Base-by-base conservation (phyloP, 257 asterid species). In the Jacaranda mimosifolia region DNA sequence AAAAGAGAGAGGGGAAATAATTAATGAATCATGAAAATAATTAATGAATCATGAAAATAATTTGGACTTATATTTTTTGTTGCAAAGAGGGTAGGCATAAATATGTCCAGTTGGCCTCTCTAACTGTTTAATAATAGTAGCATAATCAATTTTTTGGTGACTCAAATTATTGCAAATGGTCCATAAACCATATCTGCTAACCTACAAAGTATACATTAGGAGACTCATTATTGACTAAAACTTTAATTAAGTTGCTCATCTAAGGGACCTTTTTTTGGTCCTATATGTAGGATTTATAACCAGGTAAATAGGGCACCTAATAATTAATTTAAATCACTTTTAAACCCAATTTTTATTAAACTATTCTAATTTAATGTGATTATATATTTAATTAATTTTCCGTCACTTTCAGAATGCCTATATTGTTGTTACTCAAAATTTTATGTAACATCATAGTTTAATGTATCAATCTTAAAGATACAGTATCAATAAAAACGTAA, bases 171-270 rank as follows among this genome's bases (percentile, higher is more conserved):
- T 57, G 62, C 65, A 49, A 63, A 66, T 63, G 80, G 73, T 66
- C 79, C 78, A 81, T 11, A 46, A n/a, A 39, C 74, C 72, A 70
- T 40, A 67, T 45, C 49, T 52, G 8, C 68, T 52, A 52, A 36
- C 72, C 52, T 63, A 42, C 6, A 1, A 40, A 72, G 39, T 59
- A 15, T 32, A 59, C 53, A 15, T 46, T 12, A 18, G 40, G 43
- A 11, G 64, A 53, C 46, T 12, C 26, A 80, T 60, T 68, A 68
- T 74, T 43, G 56, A 39, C 5, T 71, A 76, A 53, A 12, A 57
- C 57, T 71, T 70, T 9, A 42, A 9, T 9, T 71, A 45, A 52
- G 63, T 64, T 66, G 32, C 32, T 26, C 32, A 26, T 26, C 32
- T 26, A 26, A 26, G 32, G 32, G 32, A 26, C 35, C 64, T 21